phyloP scores from a whole-genome alignment of 345 rosid species.

The Brassica juncea region DNA sequence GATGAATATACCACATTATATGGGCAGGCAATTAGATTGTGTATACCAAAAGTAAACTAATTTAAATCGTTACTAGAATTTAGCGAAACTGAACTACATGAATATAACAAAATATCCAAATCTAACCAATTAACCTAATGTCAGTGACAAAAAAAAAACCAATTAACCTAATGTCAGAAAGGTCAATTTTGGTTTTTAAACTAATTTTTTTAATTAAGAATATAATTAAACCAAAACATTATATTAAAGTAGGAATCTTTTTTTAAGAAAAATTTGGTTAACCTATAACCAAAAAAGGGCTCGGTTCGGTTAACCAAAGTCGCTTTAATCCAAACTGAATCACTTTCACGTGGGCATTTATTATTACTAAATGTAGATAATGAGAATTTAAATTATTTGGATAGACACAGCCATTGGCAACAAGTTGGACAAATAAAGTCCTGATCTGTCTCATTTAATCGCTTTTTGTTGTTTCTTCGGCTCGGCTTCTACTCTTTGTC shows the following conservation, averaged over 20 bases:
- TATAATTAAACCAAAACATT: not conserved
- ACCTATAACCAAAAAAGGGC: not conserved
- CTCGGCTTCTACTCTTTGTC: constrained; percentile 8
- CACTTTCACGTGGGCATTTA: constrained; percentile 20
- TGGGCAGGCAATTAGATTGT: too few species aligned
- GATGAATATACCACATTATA: not conserved
- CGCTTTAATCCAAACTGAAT: not conserved
- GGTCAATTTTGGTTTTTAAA: not conserved
- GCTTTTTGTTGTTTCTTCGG: constrained; percentile 5
- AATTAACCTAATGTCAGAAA: not conserved
- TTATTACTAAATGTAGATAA: constrained; percentile 8
- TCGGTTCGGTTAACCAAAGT: not conserved
- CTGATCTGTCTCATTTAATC: constrained; percentile 37
- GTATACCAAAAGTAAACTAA: too few species aligned
- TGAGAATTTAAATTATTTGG: constrained; percentile 18
- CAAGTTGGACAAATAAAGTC: constrained; percentile 34
- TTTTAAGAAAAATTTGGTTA: not conserved
- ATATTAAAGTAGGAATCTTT: not conserved
- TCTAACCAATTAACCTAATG: not conserved
- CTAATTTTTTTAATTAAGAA: not conserved
- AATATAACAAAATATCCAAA: too few species aligned
- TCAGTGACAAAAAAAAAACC: too few species aligned
- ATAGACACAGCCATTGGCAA: constrained; percentile 17
- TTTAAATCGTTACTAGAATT: too few species aligned
- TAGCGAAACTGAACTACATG: not conserved